phyloP scores from a whole-genome alignment of 1,284 basidiomycete genomes.

The Malassezia brasiliensis region DNA sequence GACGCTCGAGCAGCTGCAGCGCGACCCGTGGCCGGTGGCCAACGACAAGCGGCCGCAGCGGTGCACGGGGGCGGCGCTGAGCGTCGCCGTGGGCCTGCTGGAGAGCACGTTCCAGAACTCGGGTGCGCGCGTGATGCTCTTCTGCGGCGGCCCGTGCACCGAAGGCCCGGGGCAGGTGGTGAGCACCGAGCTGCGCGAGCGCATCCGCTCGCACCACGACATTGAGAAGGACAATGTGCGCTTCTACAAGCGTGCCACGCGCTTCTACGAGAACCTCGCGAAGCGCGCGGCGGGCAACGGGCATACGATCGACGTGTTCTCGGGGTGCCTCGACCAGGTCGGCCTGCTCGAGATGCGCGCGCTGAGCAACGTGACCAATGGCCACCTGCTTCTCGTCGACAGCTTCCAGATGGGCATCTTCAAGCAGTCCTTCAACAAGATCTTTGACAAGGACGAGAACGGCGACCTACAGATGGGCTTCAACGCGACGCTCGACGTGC shows the following conservation, averaged over 20 bases:
- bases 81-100: constrained; percentile 85
- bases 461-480: constrained; percentile 94
- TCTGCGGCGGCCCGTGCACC: constrained; percentile 89
- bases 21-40: constrained; percentile 95
- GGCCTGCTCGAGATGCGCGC: constrained; percentile 97
- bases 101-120: constrained; percentile 95
- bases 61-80: constrained; percentile 88
- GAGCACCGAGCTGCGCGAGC: constrained; percentile 86
- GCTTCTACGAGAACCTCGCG: constrained; percentile 95
- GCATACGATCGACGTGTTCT: constrained; percentile 88
- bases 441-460: constrained; percentile 88
- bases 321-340: constrained; percentile 95
- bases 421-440: constrained; percentile 90
- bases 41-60: constrained; percentile 89
- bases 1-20: constrained; percentile 76
- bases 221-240: constrained; percentile 95
- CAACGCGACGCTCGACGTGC: constrained; percentile 96
- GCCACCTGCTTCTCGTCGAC: constrained; percentile 89
- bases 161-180: constrained; percentile 97
- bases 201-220: constrained; percentile 97
- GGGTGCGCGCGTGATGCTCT: constrained; percentile 90
- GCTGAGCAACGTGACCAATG: constrained; percentile 87
- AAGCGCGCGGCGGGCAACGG: constrained; percentile 88
- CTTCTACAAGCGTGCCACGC: constrained; percentile 91
- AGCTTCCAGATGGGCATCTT: constrained; percentile 98